Evolutionary conservation across 2,329 filamentous ascomycete genomes (phyloP).

Genomic region (Knoxdaviesia capensis): DNA sequence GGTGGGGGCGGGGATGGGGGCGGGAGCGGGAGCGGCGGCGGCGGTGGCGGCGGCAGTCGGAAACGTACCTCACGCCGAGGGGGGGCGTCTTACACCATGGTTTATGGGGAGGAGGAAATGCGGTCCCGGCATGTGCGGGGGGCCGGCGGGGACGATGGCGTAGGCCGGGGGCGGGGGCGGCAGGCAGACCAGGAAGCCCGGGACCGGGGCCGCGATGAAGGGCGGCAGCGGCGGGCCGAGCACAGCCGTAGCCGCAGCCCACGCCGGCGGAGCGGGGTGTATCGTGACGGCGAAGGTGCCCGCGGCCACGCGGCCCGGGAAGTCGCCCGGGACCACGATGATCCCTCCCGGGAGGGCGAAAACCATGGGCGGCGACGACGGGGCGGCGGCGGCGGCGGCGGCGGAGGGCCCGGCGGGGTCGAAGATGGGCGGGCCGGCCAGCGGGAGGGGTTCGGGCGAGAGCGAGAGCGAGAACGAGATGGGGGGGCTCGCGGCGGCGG

Average conservation of each 20-base stretch:
- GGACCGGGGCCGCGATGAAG: conserved; percentile 2
- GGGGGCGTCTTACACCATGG: conserved; percentile 44
- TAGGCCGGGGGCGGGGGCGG: conserved; percentile 13
- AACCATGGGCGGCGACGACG: conserved; percentile 7
- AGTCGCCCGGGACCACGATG: neutral
- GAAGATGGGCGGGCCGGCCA: too few relatives aligned
- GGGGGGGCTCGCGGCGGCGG: too few relatives aligned
- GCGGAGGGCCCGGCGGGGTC: too few relatives aligned
- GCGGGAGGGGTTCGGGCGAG: too few relatives aligned
- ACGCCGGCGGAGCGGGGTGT: neutral
- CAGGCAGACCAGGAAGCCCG: conserved; percentile 6
- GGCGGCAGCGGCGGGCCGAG: conserved; percentile 4
- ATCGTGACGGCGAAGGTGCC: too few relatives aligned
- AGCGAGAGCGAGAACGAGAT: too few relatives aligned
- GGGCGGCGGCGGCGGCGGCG: too few relatives aligned
- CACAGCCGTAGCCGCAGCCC: conserved; percentile 10
- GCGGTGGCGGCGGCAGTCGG: too few relatives aligned
- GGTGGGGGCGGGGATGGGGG: conserved; percentile 14
- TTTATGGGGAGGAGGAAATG: conserved; percentile 58
- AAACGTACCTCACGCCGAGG: neutral
- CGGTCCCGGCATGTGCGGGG: conserved; percentile 19
- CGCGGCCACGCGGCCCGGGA: too few relatives aligned
- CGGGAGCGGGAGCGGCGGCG: too few relatives aligned
- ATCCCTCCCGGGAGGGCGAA: conserved; percentile 5
- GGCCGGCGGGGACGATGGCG: conserved; percentile 8